Evolutionary conservation across 345 rosid species (phyloP).

Genomic region (Euphorbia lathyris): DNA sequence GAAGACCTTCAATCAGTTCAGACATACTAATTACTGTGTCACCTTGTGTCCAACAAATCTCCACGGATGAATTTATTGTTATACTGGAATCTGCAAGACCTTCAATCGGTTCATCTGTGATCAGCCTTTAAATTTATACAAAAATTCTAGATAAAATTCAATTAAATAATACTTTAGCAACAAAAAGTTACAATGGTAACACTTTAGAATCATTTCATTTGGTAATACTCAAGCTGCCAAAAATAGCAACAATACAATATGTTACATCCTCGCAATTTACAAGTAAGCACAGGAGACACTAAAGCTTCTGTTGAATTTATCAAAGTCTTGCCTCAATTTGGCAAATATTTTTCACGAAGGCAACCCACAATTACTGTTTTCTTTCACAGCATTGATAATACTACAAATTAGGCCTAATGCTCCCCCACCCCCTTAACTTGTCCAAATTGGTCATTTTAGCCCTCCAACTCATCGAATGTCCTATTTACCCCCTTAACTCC

Average conservation of each 20-base stretch:
- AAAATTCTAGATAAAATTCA: background rate
- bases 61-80: constrained; percentile 14
- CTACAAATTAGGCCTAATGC: too few species aligned
- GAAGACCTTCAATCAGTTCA: constrained; percentile 87
- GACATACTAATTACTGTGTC: constrained; percentile 61
- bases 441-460: too few species aligned
- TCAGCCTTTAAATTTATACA: background rate
- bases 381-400: background rate
- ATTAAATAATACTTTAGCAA: background rate
- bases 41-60: constrained; percentile 28
- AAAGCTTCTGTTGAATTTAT: background rate
- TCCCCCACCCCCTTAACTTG: too few species aligned
- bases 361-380: background rate
- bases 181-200: background rate
- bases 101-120: background rate
- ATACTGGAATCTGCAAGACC: background rate
- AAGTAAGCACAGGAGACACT: background rate
- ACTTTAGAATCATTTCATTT: background rate
- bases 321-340: background rate
- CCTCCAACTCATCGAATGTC: too few species aligned
- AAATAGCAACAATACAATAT: background rate
- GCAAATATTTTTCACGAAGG: background rate
- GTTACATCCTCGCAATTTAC: background rate
- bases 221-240: background rate
- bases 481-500: too few species aligned